These are phyloP conservation scores for Talaromyces amestolkiae DNA, from an alignment of 2,329 filamentous ascomycete species.

Conservation along the genomic window DNA sequence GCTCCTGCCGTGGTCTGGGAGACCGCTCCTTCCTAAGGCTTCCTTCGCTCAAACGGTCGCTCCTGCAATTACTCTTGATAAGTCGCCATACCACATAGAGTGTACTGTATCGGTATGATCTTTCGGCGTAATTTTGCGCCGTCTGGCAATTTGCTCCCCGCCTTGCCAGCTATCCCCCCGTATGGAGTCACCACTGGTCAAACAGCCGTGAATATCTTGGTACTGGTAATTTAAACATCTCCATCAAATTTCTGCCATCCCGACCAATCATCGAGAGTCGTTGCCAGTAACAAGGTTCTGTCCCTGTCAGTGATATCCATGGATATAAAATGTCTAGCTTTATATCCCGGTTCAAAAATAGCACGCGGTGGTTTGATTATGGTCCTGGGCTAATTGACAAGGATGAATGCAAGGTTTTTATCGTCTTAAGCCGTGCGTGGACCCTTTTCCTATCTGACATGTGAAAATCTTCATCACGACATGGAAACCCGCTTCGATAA, in stretches of 20 bases:
- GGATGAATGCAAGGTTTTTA: not conserved
- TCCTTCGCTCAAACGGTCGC: not conserved
- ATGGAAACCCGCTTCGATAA: not conserved
- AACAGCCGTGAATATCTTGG: not conserved
- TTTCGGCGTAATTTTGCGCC: not conserved
- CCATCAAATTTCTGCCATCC: not conserved
- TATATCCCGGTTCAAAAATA: not conserved
- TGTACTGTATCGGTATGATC: no score
- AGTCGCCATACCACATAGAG: not conserved
- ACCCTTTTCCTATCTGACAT: not conserved
- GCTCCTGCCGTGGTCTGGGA: not conserved
- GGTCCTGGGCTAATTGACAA: not conserved
- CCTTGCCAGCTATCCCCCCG: not conserved
- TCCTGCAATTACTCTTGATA: not conserved
- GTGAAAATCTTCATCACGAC: not conserved
- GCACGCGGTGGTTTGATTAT: not conserved
- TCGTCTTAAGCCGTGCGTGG: not conserved
- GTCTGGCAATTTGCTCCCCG: not conserved
- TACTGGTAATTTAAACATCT: constrained; percentile 1
- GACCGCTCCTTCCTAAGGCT: not conserved
- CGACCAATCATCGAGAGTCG: not conserved
- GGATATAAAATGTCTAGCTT: not conserved
- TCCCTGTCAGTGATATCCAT: not conserved
- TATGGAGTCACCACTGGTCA: constrained; percentile 1
- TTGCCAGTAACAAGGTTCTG: not conserved